Base-by-base conservation (phyloP, 2,329 filamentous ascomycete species). In the Chaetomium olivaceum region DNA sequence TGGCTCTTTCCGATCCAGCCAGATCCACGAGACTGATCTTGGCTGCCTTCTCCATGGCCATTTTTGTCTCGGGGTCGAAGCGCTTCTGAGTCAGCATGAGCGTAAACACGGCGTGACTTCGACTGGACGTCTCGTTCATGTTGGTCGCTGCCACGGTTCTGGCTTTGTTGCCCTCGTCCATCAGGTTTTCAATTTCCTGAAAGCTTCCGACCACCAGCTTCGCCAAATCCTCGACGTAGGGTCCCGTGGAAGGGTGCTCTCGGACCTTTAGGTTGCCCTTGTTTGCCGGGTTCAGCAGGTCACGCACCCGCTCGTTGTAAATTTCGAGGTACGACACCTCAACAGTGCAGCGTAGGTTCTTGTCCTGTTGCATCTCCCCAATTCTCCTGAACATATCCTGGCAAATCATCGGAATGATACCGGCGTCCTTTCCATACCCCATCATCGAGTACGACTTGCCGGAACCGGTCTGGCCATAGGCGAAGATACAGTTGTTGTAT, bases 381-480 rank as follows among this genome's bases (percentile, higher is more conserved):
- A 99, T 99, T 69, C 94, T 86, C 75, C 90, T 87, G 77, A 99
- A 99, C 93, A 99, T 98, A 74, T 97, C 90, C 80, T 95, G 91
- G 78, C 95, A 99, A 80, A 99, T 99, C 74, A 89, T 91, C 55
- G 96, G 95, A 68, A 98, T 98, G 69, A 99, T 95, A 77, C 95
- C 95, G 65, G 93, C 87, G 75, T 99, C 94, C 74, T 94, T 90
- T 62, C 95, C 95, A 79, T 98, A 99, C 58, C 95, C 95, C 95
- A 99, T 99, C 94, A 99, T 99, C 36, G 93, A 97, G 79, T 99
- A 99, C 19, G 93, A 97, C 81, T 99, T 99, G 79, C 95, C 95
- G 0, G 95, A 98, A 71, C 95, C 95, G 1, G 95, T 99, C 81
- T 99, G 95, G 21, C 95, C 95, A 76, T 99, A 99, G 16, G 95